Conservation (phyloP, 2,329 filamentous ascomycete species). For the Zymoseptoria crescenta region DNA sequence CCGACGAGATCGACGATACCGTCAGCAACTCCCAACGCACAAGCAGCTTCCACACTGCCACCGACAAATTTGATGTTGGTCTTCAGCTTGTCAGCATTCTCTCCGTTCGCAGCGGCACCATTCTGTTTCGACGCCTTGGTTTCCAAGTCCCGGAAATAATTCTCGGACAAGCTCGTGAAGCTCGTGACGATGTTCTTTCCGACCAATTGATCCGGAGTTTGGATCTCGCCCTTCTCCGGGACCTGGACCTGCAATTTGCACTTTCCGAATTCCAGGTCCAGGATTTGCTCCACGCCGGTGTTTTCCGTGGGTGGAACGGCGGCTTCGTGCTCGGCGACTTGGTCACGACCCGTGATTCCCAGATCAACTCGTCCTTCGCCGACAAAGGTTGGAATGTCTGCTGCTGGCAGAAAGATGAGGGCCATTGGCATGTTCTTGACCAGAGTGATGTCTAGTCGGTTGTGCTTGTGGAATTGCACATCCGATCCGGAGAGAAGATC, state of each 20-base stretch:
- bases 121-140: constrained; percentile 37
- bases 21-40: constrained; percentile 88
- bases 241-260: constrained; percentile 98
- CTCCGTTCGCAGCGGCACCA: constrained; percentile 27
- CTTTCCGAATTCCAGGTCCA: constrained; percentile 82
- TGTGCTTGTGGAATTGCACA: constrained; percentile 93
- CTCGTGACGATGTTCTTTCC: constrained; percentile 93
- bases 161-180: constrained; percentile 75
- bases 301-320: constrained; percentile 39
- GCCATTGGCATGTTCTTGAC: constrained; percentile 96
- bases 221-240: constrained; percentile 70
- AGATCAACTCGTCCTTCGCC: constrained; percentile 89
- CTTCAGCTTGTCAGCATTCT: constrained; percentile 49
- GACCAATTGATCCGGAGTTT: constrained; percentile 65
- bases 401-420: constrained; percentile 91
- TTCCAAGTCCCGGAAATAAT: constrained; percentile 79
- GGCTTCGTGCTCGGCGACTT: constrained; percentile 72
- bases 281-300: constrained; percentile 69
- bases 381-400: constrained; percentile 95
- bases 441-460: constrained; percentile 90
- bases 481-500: constrained; percentile 90
- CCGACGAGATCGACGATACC: constrained; percentile 96
- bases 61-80: constrained; percentile 93
- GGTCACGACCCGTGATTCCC: constrained; percentile 89
- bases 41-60: constrained; percentile 94